Evolutionary conservation across 345 rosid genomes (phyloP).

Genomic region (Linum trigynum): DNA sequence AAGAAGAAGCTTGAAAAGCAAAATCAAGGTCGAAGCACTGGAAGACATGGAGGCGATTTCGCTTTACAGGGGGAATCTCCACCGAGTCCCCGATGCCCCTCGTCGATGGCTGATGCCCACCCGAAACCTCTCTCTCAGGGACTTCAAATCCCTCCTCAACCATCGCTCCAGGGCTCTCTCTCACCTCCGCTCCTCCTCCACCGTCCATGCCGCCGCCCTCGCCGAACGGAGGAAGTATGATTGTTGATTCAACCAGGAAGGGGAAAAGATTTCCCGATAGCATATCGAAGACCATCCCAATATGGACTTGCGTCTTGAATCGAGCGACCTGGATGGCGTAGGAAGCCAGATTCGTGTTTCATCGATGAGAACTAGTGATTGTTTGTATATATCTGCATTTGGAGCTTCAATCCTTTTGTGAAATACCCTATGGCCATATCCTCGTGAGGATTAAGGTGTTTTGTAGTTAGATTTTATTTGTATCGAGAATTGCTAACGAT

Average conservation of each 20-base stretch:
- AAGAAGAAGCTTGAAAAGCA: too few relatives aligned
- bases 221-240: constrained; percentile 80
- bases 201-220: too few relatives aligned
- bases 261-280: constrained; percentile 95
- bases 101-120: too few relatives aligned
- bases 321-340: constrained; percentile 6
- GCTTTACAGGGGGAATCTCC: too few relatives aligned
- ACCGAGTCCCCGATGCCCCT: too few relatives aligned
- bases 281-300: constrained; percentile 93
- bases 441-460: background rate
- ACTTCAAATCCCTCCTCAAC: too few relatives aligned
- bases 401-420: background rate
- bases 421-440: background rate
- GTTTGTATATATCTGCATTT: background rate
- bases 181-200: too few relatives aligned
- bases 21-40: too few relatives aligned
- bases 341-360: background rate
- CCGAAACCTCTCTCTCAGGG: too few relatives aligned
- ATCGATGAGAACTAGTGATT: background rate
- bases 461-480: background rate
- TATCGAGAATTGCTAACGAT: constrained; percentile 1
- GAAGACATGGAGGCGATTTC: too few relatives aligned
- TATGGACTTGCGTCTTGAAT: constrained; percentile 69
- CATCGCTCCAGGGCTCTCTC: too few relatives aligned
- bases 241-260: constrained; percentile 75